These are phyloP conservation scores for Rugonectria rugulosa DNA, from an alignment of 2,329 filamentous ascomycete genomes.

Conservation along the genomic window DNA sequence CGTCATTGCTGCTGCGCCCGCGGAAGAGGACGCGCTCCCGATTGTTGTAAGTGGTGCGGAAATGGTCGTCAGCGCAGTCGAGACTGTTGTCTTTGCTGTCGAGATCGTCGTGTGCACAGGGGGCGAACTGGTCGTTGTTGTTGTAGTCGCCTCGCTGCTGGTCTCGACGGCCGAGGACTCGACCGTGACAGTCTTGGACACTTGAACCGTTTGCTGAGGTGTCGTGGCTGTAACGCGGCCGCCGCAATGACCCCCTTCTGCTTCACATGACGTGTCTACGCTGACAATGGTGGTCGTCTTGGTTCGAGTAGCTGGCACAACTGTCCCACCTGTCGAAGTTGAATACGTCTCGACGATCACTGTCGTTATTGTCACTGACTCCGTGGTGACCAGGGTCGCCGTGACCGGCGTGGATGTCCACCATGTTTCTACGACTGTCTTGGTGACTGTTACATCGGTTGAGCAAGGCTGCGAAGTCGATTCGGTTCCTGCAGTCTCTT, in stretches of 20 bases:
- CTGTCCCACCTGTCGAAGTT: constrained; percentile 34
- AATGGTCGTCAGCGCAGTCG: background rate
- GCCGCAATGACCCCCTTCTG: constrained; percentile 27
- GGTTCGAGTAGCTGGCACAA: constrained; percentile 28
- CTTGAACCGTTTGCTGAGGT: background rate
- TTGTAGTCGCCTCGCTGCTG: background rate
- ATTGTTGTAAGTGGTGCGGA: constrained; percentile 3
- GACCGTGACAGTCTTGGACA: background rate
- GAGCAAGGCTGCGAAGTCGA: constrained; percentile 30
- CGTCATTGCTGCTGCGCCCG: constrained; percentile 30
- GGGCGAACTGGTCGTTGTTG: background rate
- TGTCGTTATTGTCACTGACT: constrained; percentile 32
- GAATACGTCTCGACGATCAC: constrained; percentile 37
- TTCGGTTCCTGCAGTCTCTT: background rate
- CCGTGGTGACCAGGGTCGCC: constrained; percentile 28
- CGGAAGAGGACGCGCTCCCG: constrained; percentile 30
- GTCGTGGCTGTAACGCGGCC: constrained; percentile 20
- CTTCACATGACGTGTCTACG: constrained; percentile 24
- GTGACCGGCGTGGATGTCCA: constrained; percentile 28
- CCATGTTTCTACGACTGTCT: constrained; percentile 36
- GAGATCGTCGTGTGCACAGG: background rate
- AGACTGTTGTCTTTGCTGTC: background rate
- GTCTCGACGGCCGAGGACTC: background rate
- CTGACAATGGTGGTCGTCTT: constrained; percentile 34
- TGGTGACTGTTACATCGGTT: constrained; percentile 36